Evolutionary conservation across 2,329 filamentous ascomycete species (phyloP), one percentile per base, ranked within the genome.

Genomic region (Tricladium varicosporioides): DNA sequence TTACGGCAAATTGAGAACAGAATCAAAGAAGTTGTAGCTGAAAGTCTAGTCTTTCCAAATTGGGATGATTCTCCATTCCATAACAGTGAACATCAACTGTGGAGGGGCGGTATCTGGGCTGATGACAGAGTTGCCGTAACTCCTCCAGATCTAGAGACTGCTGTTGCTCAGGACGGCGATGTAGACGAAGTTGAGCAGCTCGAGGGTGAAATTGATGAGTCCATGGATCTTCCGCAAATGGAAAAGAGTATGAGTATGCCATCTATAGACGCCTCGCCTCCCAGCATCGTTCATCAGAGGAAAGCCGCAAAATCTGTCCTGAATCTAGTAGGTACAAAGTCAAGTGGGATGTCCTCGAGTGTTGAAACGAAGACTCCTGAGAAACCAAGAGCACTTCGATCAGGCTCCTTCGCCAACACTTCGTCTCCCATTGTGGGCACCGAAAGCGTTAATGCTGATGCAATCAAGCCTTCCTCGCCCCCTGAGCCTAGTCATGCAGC

Each of bases 51-150:
- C 1, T 78, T 88, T 55, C 94, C 94, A 0, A 96, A 96, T 69
- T 99, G 94, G 93, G 94, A 99, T 63, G 94, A 99, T 70, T 82
- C 91, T 19, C 92, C 94, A 0, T 97, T 99, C 72, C 88, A 91
- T 69, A 85, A 89, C 65, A 97, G 92, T 0, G 80, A 86, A 55
- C 78, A 83, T 56, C 91, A 96, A 70, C 75, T 78, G 16, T 92
- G 91, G 79, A 83, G 94, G 64, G 94, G 93, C 10, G 94, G 94
- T 0, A 88, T 97, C 16, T 99, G 85, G 68, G 78, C 81, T 32
- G 78, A 79, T 27, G 82, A 85, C 48, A 76, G 80, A 59, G 75
- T 73, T 1, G 75, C 80, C 2, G 71, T 73, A 22, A 65, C 69
- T 40, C 70, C 73, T 8, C 56, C 65, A 5, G 71, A 75, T 54